phyloP scores from a whole-genome alignment of 805 yeast genomes.

The Metschnikowia lachancei region DNA sequence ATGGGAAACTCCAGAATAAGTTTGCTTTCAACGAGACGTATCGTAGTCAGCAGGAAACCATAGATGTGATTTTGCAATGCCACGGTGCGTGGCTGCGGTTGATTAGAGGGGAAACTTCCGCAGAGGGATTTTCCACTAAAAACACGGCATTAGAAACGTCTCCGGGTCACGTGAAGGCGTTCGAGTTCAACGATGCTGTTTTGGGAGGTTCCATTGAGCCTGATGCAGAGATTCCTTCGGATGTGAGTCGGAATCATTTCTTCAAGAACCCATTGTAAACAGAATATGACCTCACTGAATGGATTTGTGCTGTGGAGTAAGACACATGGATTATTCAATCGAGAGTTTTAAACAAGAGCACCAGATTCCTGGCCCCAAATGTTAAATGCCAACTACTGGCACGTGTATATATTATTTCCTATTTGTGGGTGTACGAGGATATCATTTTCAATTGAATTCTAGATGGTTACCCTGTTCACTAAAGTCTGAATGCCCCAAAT shows the following conservation, averaged over 20 bases:
- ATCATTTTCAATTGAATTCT: too few species aligned
- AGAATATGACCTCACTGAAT: too few species aligned
- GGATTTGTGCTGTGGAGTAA: too few species aligned
- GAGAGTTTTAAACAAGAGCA: too few species aligned
- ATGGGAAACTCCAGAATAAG: constrained; percentile 94
- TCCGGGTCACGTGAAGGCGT: constrained; percentile 9
- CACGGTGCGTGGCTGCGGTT: constrained; percentile 79
- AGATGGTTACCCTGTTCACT: too few species aligned
- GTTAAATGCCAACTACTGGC: too few species aligned
- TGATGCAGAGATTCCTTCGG: constrained; percentile 15
- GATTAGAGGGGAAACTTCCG: constrained; percentile 54
- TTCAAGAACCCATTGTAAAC: constrained; percentile 1
- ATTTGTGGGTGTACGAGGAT: too few species aligned
- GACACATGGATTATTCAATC: too few species aligned
- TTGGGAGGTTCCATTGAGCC: constrained; percentile 14
- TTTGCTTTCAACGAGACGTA: constrained; percentile 96
- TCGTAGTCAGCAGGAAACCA: constrained; percentile 82
- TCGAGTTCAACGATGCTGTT: constrained; percentile 17
- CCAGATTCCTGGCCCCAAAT: too few species aligned
- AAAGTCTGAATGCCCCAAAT: too few species aligned
- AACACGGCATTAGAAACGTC: constrained; percentile 14
- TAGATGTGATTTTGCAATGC: constrained; percentile 80
- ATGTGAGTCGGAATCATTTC: constrained; percentile 13
- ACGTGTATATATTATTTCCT: too few species aligned
- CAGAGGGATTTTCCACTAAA: constrained; percentile 16